phyloP scores from a whole-genome alignment of 331 rosid genomes.

The Pyrus hybrid region DNA sequence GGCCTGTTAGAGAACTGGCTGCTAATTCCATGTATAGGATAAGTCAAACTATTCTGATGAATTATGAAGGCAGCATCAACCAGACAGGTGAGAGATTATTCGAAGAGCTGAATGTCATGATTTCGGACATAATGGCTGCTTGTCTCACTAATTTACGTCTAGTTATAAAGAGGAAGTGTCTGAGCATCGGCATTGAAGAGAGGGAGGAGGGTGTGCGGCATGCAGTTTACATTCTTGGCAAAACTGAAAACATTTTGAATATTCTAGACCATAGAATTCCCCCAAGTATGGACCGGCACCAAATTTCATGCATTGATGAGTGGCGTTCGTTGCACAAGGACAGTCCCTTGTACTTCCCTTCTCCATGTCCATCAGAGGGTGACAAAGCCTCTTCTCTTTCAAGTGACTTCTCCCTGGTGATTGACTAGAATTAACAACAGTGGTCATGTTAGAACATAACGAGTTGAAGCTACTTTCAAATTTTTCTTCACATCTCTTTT shows the following conservation, averaged over 20 bases:
- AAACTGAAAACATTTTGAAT: constrained; percentile 51
- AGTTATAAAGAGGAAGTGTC: constrained; percentile 38
- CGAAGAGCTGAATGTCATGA: constrained; percentile 31
- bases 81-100: constrained; percentile 26
- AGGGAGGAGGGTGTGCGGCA: constrained; percentile 55
- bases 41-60: constrained; percentile 44
- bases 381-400: constrained; percentile 9
- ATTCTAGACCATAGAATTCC: constrained; percentile 33
- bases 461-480: too few species aligned
- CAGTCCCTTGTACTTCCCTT: background rate
- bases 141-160: constrained; percentile 59
- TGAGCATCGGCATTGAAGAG: constrained; percentile 53
- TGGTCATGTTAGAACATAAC: too few species aligned
- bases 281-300: constrained; percentile 20
- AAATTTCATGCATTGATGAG: constrained; percentile 47
- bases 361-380: constrained; percentile 20
- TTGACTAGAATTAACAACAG: constrained; percentile 13
- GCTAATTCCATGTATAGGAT: constrained; percentile 79
- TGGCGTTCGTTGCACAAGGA: constrained; percentile 57
- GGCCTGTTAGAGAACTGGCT: constrained; percentile 57
- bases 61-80: constrained; percentile 10
- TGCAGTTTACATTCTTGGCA: constrained; percentile 52
- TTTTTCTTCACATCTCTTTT: too few species aligned
- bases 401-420: constrained; percentile 30
- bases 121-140: constrained; percentile 65